phyloP scores from a whole-genome alignment of 2,329 filamentous ascomycete species.

The Arthrinium puccinioides region DNA sequence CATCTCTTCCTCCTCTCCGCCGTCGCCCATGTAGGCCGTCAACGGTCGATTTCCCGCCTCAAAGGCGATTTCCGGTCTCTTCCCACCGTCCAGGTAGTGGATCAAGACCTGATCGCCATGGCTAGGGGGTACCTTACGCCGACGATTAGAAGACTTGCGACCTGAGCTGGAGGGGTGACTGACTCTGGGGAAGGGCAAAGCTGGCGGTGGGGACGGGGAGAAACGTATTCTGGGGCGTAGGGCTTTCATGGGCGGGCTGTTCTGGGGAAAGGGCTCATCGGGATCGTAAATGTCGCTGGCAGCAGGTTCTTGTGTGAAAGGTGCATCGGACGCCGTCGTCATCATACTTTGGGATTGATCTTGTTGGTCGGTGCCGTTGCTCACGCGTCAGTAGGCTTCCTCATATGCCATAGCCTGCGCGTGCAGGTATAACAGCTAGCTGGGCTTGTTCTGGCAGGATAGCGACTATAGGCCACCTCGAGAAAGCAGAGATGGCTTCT shows the following conservation, averaged over 20 bases:
- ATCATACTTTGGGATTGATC: slow-evolving; percentile 21
- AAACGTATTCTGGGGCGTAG: slow-evolving; percentile 37
- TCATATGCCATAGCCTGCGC: slow-evolving; percentile 7
- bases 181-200: slow-evolving; percentile 34
- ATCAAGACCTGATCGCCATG: slow-evolving; percentile 64
- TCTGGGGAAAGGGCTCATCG: slow-evolving; percentile 37
- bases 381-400: slow-evolving; percentile 17
- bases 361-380: slow-evolving; percentile 19
- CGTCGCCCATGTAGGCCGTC: slow-evolving; percentile 34
- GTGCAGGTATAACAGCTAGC: too few relatives aligned
- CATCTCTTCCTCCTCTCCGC: slow-evolving; percentile 25
- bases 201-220: slow-evolving; percentile 43
- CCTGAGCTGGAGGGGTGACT: slow-evolving; percentile 31
- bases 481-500: too few relatives aligned
- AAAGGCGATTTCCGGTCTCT: slow-evolving; percentile 56
- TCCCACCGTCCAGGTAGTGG: slow-evolving; percentile 53
- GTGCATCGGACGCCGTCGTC: slow-evolving; percentile 19
- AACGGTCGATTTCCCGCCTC: slow-evolving; percentile 47
- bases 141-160: slow-evolving; percentile 44
- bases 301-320: slow-evolving; percentile 22
- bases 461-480: too few relatives aligned
- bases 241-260: slow-evolving; percentile 31
- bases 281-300: slow-evolving; percentile 35
- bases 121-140: slow-evolving; percentile 45
- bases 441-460: too few relatives aligned